Base-by-base conservation (phyloP, 2,329 filamentous ascomycete genomes). In the Sporothrix luriei region DNA sequence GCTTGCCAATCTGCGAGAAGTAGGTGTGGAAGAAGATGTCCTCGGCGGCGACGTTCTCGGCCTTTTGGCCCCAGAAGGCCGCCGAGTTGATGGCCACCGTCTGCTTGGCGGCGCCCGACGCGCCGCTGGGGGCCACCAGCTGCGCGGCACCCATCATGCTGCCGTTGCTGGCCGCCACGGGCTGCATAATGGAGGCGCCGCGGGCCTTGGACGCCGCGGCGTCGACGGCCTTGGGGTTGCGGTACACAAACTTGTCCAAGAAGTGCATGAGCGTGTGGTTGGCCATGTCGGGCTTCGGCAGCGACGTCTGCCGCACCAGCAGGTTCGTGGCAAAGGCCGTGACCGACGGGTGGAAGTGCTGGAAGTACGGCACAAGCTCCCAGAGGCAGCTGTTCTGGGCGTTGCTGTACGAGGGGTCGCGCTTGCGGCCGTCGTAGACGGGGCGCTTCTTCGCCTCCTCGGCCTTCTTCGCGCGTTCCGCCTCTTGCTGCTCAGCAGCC, bases 1-100 rank as follows among this genome's bases (percentile, higher is more conserved):
- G 81, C 79, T 89, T 93, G 72, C 88, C 88, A 69, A 91, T 81
- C 72, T 90, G 87, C 71, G 88, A 90, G 81, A 99, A 99, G 86
- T 99, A 99, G 74, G 93, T 90, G 79, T 99, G 95, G 87, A 99
- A 99, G 87, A 99, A 99, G 51, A 93, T 91, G 77, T 99, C 95
- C 74, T 99, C 94, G 0, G 89, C 92, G 3, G 91, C 89, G 57
- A 99, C 90, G 68, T 98, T 90, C 73, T 93, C 90, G n/a, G 87
- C 84, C 81, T 93, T 94, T 86, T 92, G 93, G 76, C 90, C 90
- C 92, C 93, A 97, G 84, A 99, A 99, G 3, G 88, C 84, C 72
- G 96, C 91, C 1, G 90, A 90, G 80, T 99, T 99, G 79, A 99
- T 85, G 6, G 81, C 78, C 10, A 68, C 78, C 74, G 69, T 78